Evolutionary conservation across 2,329 filamentous ascomycete genomes (phyloP).

Genomic region (Curvularia verruculosa): DNA sequence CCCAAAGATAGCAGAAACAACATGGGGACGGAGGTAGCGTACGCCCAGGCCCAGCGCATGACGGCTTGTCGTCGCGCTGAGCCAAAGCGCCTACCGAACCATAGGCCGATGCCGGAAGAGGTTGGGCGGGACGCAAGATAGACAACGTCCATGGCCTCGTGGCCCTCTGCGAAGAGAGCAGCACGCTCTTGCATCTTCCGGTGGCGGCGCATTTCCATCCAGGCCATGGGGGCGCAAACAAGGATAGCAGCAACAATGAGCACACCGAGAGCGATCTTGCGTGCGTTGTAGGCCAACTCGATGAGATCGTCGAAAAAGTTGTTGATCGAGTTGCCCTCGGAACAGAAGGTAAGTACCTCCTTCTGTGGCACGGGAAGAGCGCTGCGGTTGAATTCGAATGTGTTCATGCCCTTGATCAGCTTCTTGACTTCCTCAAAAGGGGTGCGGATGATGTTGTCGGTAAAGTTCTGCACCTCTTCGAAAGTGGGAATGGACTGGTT

Average conservation of each 20-base stretch:
- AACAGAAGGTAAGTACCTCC: conserved; percentile 84
- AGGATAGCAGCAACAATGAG: conserved; percentile 73
- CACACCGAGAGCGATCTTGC: conserved; percentile 77
- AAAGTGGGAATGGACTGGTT: conserved; percentile 85
- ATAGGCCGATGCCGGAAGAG: conserved; percentile 74
- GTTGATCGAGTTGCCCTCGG: conserved; percentile 79
- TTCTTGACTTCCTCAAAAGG: conserved; percentile 83
- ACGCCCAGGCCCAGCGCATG: conserved; percentile 82
- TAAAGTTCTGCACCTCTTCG: conserved; percentile 80
- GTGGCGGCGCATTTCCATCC: conserved; percentile 79
- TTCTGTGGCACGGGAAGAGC: conserved; percentile 85
- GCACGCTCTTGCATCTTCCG: conserved; percentile 73
- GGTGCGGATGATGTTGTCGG: conserved; percentile 72
- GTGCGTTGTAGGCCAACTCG: conserved; percentile 69
- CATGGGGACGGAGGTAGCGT: conserved; percentile 82
- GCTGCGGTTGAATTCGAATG: conserved; percentile 77
- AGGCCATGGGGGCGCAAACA: conserved; percentile 79
- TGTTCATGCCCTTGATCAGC: conserved; percentile 71
- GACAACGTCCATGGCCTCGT: conserved; percentile 84
- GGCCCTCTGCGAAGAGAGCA: conserved; percentile 68
- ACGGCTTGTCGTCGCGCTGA: conserved; percentile 71
- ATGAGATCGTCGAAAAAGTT: conserved; percentile 80
- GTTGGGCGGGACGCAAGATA: conserved; percentile 85
- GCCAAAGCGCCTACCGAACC: conserved; percentile 68
- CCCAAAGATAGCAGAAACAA: conserved; percentile 87